Evolutionary conservation across 176 grass and related monocot genomes (phyloP).

Genomic region (Elymus sibiricus): DNA sequence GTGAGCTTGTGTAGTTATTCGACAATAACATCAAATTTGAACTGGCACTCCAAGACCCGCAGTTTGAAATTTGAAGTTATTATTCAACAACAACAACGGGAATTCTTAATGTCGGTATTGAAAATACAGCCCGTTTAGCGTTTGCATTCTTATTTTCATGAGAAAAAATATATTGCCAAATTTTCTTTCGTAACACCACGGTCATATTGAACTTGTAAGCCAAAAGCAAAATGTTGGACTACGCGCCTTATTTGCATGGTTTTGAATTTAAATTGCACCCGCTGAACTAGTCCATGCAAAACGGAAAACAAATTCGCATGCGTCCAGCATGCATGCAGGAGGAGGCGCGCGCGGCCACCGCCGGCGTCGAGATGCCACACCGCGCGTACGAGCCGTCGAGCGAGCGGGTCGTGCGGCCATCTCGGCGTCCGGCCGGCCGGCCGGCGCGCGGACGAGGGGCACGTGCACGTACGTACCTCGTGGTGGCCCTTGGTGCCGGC

Average conservation of each 20-base stretch:
- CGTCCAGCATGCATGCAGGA: background rate
- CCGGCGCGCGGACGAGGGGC: background rate
- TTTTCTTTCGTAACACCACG: too few species aligned
- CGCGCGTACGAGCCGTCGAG: too few species aligned
- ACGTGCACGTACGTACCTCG: conserved; percentile 42
- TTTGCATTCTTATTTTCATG: too few species aligned
- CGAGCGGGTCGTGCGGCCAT: background rate
- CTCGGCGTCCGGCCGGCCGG: background rate
- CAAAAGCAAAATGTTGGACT: too few species aligned
- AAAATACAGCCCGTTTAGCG: too few species aligned
- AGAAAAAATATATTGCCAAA: too few species aligned
- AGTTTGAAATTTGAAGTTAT: too few species aligned
- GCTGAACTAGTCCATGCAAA: background rate
- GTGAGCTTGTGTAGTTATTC: background rate
- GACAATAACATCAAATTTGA: background rate
- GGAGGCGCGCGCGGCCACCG: too few species aligned
- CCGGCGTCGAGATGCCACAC: background rate
- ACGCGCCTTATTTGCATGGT: background rate
- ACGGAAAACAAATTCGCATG: background rate
- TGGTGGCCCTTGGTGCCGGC: conserved; percentile 66
- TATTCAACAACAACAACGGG: too few species aligned
- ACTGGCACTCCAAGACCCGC: background rate
- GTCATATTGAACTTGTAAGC: background rate
- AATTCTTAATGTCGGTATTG: too few species aligned
- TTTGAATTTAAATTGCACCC: background rate